phyloP scores from a whole-genome alignment of 2,329 filamentous ascomycete species.

The Drechslera avenae region DNA sequence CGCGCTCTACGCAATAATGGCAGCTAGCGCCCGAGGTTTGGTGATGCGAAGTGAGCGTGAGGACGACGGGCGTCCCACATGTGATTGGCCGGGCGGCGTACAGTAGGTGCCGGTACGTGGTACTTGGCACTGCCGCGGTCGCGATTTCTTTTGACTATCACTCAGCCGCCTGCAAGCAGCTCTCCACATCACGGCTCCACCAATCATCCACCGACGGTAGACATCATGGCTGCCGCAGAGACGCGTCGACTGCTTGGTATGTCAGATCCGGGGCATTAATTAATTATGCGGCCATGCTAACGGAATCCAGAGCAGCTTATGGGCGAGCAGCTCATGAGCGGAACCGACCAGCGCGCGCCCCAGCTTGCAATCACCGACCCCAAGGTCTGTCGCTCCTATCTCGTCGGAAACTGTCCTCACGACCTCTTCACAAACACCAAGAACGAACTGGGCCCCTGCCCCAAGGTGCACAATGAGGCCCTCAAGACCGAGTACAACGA shows the following conservation, averaged over 20 bases:
- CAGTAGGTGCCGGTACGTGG: no score
- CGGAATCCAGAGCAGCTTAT: conserved; percentile 76
- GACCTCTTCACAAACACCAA: conserved; percentile 99
- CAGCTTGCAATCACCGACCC: conserved; percentile 88
- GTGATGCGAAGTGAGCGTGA: conserved; percentile 11
- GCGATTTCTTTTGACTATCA: conserved; percentile 30
- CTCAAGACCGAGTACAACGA: conserved; percentile 88
- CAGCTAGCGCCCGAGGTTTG: conserved; percentile 5
- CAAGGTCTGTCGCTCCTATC: conserved; percentile 93
- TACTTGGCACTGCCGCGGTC: conserved; percentile 29
- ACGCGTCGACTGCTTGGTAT: conserved; percentile 90
- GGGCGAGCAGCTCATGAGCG: conserved; percentile 75
- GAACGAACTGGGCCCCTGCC: conserved; percentile 90
- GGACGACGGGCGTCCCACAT: conserved; percentile 13
- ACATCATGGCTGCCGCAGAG: conserved; percentile 91
- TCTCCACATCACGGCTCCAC: conserved; percentile 15
- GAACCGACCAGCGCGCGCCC: conserved; percentile 73
- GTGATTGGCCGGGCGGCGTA: conserved; percentile 28
- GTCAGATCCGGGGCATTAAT: conserved; percentile 23
- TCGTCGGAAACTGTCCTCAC: conserved; percentile 93
- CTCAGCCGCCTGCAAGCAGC: not conserved
- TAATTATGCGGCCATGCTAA: conserved; percentile 18
- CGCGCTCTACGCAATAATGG: conserved; percentile 16
- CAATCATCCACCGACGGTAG: conserved; percentile 2
- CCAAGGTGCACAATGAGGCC: conserved; percentile 84